Evolutionary conservation across 2,329 filamentous ascomycete species (phyloP).

Genomic region (Fusarium siculi): DNA sequence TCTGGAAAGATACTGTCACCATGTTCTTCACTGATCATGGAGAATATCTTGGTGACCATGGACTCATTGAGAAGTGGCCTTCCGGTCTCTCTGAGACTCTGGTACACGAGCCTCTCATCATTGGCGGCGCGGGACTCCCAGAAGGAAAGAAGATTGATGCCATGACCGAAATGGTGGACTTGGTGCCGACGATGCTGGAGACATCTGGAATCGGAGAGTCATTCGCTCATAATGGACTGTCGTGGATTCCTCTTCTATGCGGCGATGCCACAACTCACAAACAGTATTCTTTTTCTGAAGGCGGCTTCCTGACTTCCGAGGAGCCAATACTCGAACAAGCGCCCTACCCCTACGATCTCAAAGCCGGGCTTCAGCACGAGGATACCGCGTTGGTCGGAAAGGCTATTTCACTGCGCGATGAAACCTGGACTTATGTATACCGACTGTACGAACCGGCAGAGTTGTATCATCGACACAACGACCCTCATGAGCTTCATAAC

Average conservation of each 20-base stretch:
- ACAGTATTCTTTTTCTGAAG: slow-evolving; percentile 56
- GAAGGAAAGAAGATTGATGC: slow-evolving; percentile 46
- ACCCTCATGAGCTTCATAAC: slow-evolving; percentile 54
- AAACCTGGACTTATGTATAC: slow-evolving; percentile 57
- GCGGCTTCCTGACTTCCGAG: slow-evolving; percentile 56
- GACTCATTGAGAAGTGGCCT: slow-evolving; percentile 61
- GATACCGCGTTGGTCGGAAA: slow-evolving; percentile 57
- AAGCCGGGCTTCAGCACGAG: slow-evolving; percentile 57
- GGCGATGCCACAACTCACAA: slow-evolving; percentile 47
- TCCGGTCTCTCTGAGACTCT: slow-evolving; percentile 55
- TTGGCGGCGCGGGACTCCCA: slow-evolving; percentile 55
- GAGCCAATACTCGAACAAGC: slow-evolving; percentile 58
- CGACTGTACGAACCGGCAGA: slow-evolving; percentile 57
- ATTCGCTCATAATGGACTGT: slow-evolving; percentile 55
- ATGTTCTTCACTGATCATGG: slow-evolving; percentile 59
- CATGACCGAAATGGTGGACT: slow-evolving; percentile 58
- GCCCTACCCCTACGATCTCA: slow-evolving; percentile 58
- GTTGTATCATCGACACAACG: slow-evolving; percentile 53
- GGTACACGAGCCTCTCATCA: slow-evolving; percentile 56
- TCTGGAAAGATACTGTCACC: slow-evolving; percentile 54
- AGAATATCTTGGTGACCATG: slow-evolving; percentile 59
- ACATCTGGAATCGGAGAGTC: slow-evolving; percentile 51
- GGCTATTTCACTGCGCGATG: slow-evolving; percentile 50
- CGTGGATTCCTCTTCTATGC: slow-evolving; percentile 47
- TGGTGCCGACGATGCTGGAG: slow-evolving; percentile 57